Base-by-base conservation (phyloP, 306 rosid genomes). In the Quillaja saponaria region DNA sequence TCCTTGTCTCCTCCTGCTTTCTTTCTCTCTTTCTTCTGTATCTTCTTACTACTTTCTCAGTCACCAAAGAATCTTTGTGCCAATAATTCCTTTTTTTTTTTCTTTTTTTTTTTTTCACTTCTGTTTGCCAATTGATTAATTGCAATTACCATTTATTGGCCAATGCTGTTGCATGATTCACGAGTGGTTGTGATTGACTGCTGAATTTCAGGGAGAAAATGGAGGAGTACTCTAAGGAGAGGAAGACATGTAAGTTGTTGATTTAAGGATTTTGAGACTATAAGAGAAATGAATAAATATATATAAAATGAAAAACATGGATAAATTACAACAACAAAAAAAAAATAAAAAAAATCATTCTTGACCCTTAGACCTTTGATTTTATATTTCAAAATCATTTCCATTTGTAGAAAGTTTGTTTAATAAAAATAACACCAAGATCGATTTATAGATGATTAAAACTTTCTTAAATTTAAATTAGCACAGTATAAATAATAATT, bases 191-290 rank as follows among this genome's bases (percentile, higher is more conserved):
- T 61, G 53, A 83, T 71, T 72, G 19, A 64, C 65, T 66, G 81
- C 90, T 51, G 41, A 57, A 45, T 81, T 90, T 79, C 39, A 67
- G 91, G 87, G 86, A 80, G 89, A 81, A 70, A 81, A 78, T 50
- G 61, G 61, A 78, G 89, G 87, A 75, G 73, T 59, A 45, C 42
- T 65, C 16, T 64, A 34, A 68, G 85, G 78, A 70, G 67, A 76
- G 40, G 28, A 35, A 49, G 58, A 55, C 69, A 45, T 61, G 45
- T 55, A 55, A 7, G 7, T 8, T 42, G 31, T 61, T 69, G 35
- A 64, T 47, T 58, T 42, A 34, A 56, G 58, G 14, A 50, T 3
- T 16, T 17, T 8, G 12, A 31, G n/a, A n/a, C n/a, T n/a, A n/a
- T n/a, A n/a, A n/a, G n/a, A n/a, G 5, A 34, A 34, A 16, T 1